A percentile compares a stretch with the other conserved stretches of the same genome.
phyloP scores from a whole-genome alignment of 78 protist species.

The Dictyostelium citrinum region DNA sequence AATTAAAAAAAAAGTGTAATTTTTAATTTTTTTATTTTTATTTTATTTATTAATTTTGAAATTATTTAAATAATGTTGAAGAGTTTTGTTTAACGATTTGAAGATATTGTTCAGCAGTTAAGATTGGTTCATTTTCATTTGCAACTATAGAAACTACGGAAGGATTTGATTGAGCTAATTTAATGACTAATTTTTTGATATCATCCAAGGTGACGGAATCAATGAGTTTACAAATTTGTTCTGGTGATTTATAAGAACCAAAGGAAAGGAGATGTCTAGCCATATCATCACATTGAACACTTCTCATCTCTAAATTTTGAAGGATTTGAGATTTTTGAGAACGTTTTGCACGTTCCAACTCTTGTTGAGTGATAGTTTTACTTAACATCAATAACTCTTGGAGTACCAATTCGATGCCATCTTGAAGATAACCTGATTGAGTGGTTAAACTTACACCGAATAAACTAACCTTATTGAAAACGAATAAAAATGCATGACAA shows the following conservation, averaged over 20 bases:
- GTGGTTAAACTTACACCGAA: conserved; percentile 32
- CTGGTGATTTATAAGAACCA: conserved; percentile 35
- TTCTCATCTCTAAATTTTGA: conserved; percentile 60
- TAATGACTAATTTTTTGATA: neutral
- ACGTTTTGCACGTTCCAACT: conserved; percentile 48
- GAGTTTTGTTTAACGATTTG: conserved; percentile 2
- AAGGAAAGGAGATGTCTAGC: conserved; percentile 12
- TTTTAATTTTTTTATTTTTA: too few species aligned
- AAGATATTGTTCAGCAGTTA: neutral
- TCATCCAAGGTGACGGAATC: conserved; percentile 61
- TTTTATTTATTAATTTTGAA: too few species aligned
- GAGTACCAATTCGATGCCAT: conserved; percentile 5
- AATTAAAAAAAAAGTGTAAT: too few species aligned
- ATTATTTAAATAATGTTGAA: neutral
- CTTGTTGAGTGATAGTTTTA: neutral
- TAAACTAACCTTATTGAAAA: conserved; percentile 5
- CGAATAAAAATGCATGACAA: conserved; percentile 22
- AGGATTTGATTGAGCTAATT: conserved; percentile 7
- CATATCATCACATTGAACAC: conserved; percentile 65
- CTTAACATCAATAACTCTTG: neutral
- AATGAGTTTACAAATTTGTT: conserved; percentile 42
- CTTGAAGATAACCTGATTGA: neutral
- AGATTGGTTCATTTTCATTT: neutral
- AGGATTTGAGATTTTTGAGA: conserved; percentile 37
- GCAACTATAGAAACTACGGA: neutral